phyloP scores from a whole-genome alignment of 257 asterid species.

The Solanum phureja region DNA sequence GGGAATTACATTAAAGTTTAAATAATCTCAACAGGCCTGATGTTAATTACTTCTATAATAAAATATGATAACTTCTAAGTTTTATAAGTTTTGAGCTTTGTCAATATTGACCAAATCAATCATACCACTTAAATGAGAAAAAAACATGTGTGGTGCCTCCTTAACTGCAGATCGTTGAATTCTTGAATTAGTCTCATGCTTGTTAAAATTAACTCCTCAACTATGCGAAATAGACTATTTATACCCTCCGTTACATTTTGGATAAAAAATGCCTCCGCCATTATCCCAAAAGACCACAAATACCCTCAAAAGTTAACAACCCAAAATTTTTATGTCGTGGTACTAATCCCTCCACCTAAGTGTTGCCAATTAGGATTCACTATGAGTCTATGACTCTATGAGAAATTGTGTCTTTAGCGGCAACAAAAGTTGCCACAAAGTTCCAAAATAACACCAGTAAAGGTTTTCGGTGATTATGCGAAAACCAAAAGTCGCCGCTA shows the following conservation, averaged over 20 bases:
- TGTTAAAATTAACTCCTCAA: neutral
- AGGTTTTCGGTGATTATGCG: neutral
- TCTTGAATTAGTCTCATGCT: neutral
- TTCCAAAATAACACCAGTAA: neutral
- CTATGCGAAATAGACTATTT: neutral
- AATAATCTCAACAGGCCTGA: neutral
- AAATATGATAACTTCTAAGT: neutral
- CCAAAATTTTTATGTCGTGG: rapidly evolving
- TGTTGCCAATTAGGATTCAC: neutral
- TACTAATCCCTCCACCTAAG: neutral
- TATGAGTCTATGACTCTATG: too few species aligned
- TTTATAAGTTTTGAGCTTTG: neutral
- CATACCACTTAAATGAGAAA: neutral
- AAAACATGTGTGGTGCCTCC: neutral
- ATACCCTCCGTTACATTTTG: neutral
- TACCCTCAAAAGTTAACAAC: rapidly evolving
- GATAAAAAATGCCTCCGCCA: neutral
- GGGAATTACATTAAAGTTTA: neutral
- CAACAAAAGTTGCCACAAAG: neutral
- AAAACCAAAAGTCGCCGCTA: neutral
- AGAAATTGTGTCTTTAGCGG: neutral
- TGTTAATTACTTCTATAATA: neutral
- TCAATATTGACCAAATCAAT: neutral
- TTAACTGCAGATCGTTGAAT: neutral
- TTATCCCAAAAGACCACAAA: neutral